phyloP scores from a whole-genome alignment of 2,329 filamentous ascomycete genomes.

The Cadophora sp. region DNA sequence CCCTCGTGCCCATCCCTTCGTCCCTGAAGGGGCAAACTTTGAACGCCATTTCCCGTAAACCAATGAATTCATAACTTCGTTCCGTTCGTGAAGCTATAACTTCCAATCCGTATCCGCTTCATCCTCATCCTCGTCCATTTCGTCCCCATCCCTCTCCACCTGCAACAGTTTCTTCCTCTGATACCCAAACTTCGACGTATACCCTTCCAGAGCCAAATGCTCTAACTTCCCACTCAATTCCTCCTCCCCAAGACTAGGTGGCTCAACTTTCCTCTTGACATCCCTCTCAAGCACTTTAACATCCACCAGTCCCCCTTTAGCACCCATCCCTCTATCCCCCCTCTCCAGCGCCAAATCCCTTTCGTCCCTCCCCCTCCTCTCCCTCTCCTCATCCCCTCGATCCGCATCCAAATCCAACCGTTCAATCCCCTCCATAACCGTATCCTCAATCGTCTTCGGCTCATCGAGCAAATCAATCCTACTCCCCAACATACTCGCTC shows the following conservation, averaged over 20 bases:
- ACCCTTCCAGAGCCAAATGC: slow-evolving; percentile 44
- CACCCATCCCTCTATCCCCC: slow-evolving; percentile 49
- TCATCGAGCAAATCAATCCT: slow-evolving; percentile 73
- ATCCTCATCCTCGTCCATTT: slow-evolving; percentile 29
- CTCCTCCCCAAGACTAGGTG: slow-evolving; percentile 49
- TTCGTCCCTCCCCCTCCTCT: slow-evolving; percentile 58
- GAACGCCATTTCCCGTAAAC: slow-evolving; percentile 6
- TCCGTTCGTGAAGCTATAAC: slow-evolving; percentile 26
- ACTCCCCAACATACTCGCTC: slow-evolving; percentile 39
- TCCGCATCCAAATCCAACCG: slow-evolving; percentile 55
- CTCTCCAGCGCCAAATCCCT: slow-evolving; percentile 52
- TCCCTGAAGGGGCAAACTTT: not conserved
- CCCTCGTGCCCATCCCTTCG: not conserved
- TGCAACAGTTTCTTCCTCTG: slow-evolving; percentile 30
- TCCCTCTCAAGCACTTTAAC: slow-evolving; percentile 61
- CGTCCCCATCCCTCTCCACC: slow-evolving; percentile 26
- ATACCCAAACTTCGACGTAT: slow-evolving; percentile 40
- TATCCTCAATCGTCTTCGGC: slow-evolving; percentile 55
- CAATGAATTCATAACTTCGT: not conserved
- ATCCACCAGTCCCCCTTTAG: slow-evolving; percentile 48
- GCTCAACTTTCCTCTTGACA: slow-evolving; percentile 49
- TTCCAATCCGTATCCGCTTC: slow-evolving; percentile 41
- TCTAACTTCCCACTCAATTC: slow-evolving; percentile 43
- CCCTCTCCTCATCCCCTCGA: slow-evolving; percentile 46
- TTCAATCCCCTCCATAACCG: slow-evolving; percentile 39